phyloP scores from a whole-genome alignment of 176 grass and related monocot species.

The Lolium multiflorum region DNA sequence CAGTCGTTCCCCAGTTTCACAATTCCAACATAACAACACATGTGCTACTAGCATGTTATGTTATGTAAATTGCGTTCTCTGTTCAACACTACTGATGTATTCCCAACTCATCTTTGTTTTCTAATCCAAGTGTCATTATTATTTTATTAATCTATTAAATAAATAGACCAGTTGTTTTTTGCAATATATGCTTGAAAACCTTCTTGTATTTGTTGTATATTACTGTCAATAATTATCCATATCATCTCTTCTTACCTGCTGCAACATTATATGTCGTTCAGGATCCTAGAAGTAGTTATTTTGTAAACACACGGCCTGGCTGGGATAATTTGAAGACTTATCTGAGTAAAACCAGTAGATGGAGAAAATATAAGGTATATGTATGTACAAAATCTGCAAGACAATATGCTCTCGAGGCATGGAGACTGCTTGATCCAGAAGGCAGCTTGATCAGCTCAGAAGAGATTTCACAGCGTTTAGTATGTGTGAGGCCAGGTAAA shows the following conservation, averaged over 20 bases:
- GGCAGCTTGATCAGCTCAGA: conserved; percentile 53
- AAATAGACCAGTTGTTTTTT: too few species aligned
- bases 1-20: too few species aligned
- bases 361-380: conserved; percentile 67
- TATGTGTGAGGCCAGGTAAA: conserved; percentile 68
- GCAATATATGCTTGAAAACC: too few species aligned
- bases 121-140: too few species aligned
- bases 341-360: conserved; percentile 52
- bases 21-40: too few species aligned
- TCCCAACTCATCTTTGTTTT: too few species aligned
- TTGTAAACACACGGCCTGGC: conserved; percentile 68
- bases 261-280: conserved; percentile 20
- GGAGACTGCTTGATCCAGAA: conserved; percentile 73
- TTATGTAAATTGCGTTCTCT: too few species aligned
- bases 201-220: too few species aligned
- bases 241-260: neutral
- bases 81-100: too few species aligned
- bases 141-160: too few species aligned
- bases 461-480: conserved; percentile 57
- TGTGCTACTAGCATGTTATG: too few species aligned
- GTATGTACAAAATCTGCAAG: conserved; percentile 72
- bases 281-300: conserved; percentile 57
- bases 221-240: too few species aligned
- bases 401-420: conserved; percentile 71
- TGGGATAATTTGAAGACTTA: conserved; percentile 74